Evolutionary conservation across 1,139 yeast genomes (phyloP).

Genomic region (Diutina pseudorugosa): DNA sequence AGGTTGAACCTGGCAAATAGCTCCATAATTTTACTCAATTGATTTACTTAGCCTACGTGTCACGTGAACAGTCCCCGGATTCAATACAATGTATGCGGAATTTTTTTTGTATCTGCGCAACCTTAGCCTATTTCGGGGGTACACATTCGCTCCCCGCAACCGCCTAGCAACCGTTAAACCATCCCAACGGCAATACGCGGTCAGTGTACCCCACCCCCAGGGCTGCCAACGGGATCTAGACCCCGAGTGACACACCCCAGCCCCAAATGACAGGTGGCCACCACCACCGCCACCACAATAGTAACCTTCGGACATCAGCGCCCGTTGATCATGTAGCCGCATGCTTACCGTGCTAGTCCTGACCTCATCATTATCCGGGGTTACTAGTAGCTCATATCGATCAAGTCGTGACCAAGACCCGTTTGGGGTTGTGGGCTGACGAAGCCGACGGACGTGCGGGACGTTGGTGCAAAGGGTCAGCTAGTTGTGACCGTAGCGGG

Average conservation of each 20-base stretch:
- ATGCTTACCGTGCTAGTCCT: neutral
- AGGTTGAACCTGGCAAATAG: slow-evolving; percentile 46
- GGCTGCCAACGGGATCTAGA: neutral
- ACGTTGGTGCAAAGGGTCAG: neutral
- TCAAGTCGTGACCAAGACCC: neutral
- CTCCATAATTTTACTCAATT: too few species aligned
- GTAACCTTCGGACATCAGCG: neutral
- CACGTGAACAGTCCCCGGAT: neutral
- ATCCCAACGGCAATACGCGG: neutral
- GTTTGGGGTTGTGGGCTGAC: neutral
- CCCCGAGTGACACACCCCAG: neutral
- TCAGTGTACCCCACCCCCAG: neutral
- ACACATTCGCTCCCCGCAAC: neutral
- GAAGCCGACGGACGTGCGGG: neutral
- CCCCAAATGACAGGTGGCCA: neutral
- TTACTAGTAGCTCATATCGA: neutral
- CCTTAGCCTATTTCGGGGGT: neutral
- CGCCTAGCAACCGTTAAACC: neutral
- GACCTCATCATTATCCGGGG: neutral
- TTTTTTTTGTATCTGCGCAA: neutral
- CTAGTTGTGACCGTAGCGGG: neutral
- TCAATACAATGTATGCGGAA: neutral
- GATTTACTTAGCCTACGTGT: neutral
- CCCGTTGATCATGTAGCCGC: neutral
- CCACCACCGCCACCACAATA: neutral